Evolutionary conservation across 129 eudicot species (phyloP).

Genomic region (Solidago caesia): DNA sequence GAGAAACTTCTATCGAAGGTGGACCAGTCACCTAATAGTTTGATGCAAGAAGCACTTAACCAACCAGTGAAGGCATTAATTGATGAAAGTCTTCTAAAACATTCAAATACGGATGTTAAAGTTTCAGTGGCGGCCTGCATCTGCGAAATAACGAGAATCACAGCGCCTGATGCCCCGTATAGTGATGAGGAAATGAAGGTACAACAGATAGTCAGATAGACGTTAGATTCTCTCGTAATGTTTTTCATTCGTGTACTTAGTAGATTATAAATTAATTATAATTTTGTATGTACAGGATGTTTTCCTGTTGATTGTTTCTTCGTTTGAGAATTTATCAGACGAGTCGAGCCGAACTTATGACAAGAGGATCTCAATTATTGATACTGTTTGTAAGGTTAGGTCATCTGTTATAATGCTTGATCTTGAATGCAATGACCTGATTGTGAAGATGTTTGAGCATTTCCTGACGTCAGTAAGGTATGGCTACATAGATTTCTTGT

Average conservation of each 20-base stretch:
- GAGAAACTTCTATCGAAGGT: slow-evolving; percentile 59
- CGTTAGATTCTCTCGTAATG: neutral
- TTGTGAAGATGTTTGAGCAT: slow-evolving; percentile 75
- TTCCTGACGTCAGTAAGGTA: slow-evolving; percentile 78
- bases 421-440: slow-evolving; percentile 76
- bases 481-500: neutral
- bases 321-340: slow-evolving; percentile 69
- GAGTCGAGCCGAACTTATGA: slow-evolving; percentile 55
- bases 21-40: slow-evolving; percentile 75
- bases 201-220: slow-evolving; percentile 3
- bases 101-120: slow-evolving; percentile 66
- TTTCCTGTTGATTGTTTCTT: slow-evolving; percentile 78
- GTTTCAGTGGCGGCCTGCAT: slow-evolving; percentile 82
- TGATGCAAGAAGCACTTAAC: slow-evolving; percentile 56
- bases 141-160: slow-evolving; percentile 84
- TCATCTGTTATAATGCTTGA: slow-evolving; percentile 94
- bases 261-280: slow-evolving; percentile 11
- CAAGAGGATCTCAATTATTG: slow-evolving; percentile 69
- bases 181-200: slow-evolving; percentile 87
- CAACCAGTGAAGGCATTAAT: slow-evolving; percentile 58
- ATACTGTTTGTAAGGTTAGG: slow-evolving; percentile 82
- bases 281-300: slow-evolving; percentile 51
- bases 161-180: slow-evolving; percentile 97
- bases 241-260: neutral
- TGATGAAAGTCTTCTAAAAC: slow-evolving; percentile 50